Base-by-base conservation (phyloP, 1,139 yeast genomes). In the Blastobotrys illinoisensis region DNA sequence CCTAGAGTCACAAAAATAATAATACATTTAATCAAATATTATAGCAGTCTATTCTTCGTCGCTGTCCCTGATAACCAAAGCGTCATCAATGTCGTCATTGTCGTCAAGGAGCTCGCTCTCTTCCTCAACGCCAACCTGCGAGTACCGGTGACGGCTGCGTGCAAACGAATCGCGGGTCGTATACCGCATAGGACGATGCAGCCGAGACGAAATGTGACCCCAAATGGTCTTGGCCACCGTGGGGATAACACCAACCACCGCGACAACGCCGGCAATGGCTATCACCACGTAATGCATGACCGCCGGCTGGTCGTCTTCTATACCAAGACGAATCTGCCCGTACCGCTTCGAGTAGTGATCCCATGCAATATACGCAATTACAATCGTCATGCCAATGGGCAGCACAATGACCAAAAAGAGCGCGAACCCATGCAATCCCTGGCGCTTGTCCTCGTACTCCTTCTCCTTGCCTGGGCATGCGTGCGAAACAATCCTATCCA, bases 381-480 rank as follows among this genome's bases (percentile, higher is more conserved):
- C 76, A 3, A 81, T 63, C 59, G 88, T 83, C 13, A 83, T 78
- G 0, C 73, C 62, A 21, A 86, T 65, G 6, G 96, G 95, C 14
- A 87, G 64, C 6, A 79, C 65, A 46, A 87, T 69, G 16, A 85
- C 77, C 48, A 81, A 55, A 47, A 80, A 74, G 50, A 84, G 64
- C 43, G 79, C 79, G 51, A 77, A 73, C 0, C 87, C 86, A n/a
- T 74, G 77, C 20, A 71, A 65, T 5, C 85, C 83, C 23, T 87
- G 83, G 59, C 83, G 80, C 54, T 79, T 74, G 49, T 79, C 72
- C 52, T 79, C 74, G 67, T 82, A 90, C 62, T 88, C 86, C 16
- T 73, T 70, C 60, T 85, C 83, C 64, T 85, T 87, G 1, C 98
- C 98, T 2, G 99, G 98, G 71, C 99, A 93, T 24, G 93, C 79